Percentiles rank a stretch among this genome's conserved stretches.
phyloP scores from a whole-genome alignment of 2,329 filamentous ascomycete species.

The Curvularia lunata region DNA sequence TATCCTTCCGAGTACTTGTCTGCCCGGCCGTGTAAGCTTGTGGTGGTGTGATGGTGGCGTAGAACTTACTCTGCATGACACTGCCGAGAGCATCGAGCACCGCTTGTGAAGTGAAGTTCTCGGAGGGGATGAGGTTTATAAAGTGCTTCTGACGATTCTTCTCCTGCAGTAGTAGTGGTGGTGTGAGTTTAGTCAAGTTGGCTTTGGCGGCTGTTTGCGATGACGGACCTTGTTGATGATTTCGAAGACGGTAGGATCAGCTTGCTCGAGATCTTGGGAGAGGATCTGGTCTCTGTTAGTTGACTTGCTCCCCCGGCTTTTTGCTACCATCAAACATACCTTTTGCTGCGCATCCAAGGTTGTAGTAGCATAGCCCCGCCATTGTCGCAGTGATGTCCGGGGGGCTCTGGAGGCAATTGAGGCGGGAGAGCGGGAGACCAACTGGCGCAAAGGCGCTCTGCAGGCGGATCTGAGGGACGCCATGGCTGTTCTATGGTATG shows the following conservation, averaged over 20 bases:
- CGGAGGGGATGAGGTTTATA: conserved; percentile 98
- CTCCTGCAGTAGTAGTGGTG: conserved; percentile 64
- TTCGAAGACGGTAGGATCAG: conserved; percentile 83
- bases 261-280: conserved; percentile 76
- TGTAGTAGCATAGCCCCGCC: conserved; percentile 52
- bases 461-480: conserved; percentile 50
- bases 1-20: conserved; percentile 99
- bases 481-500: conserved; percentile 43
- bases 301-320: neutral
- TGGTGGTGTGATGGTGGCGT: conserved; percentile 66
- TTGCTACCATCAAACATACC: conserved; percentile 35
- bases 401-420: conserved; percentile 40
- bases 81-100: conserved; percentile 94
- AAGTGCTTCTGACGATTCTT: conserved; percentile 97
- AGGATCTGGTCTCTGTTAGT: conserved; percentile 67
- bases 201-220: conserved; percentile 17
- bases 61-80: conserved; percentile 52
- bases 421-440: conserved; percentile 32
- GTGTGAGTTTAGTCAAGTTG: conserved; percentile 25
- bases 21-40: conserved; percentile 51
- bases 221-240: conserved; percentile 83
- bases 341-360: conserved; percentile 57
- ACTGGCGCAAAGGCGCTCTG: conserved; percentile 49
- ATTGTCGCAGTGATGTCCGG: conserved; percentile 41
- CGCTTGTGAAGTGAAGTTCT: conserved; percentile 98